These are phyloP conservation scores for Chenopodium suecicum DNA, from an alignment of 148 eudicot genomes.

Conservation along the genomic window DNA sequence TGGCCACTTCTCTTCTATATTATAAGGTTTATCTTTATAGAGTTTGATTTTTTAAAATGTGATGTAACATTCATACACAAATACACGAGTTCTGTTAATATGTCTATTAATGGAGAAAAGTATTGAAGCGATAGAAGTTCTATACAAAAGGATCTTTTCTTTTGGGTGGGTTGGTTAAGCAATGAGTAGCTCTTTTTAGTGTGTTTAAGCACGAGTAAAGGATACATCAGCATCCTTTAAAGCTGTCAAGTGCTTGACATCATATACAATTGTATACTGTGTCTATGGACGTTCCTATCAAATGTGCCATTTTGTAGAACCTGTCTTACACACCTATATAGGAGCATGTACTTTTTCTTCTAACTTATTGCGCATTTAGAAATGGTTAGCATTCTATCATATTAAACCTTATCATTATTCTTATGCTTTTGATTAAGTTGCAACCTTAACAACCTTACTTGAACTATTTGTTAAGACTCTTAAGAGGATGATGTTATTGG, in stretches of 20 bases:
- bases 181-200: not conserved
- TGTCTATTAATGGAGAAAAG: too few relatives aligned
- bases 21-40: too few relatives aligned
- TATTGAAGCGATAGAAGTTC: too few relatives aligned
- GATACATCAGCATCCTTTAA: not conserved
- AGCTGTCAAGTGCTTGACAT: not conserved
- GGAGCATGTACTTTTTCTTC: not conserved
- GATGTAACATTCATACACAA: too few relatives aligned
- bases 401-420: not conserved
- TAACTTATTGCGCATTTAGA: not conserved
- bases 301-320: not conserved
- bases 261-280: not conserved
- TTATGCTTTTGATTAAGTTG: not conserved
- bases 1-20: too few relatives aligned
- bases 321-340: not conserved
- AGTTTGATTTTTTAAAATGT: too few relatives aligned
- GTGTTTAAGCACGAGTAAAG: not conserved
- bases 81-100: too few relatives aligned
- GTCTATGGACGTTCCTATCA: not conserved
- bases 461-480: not conserved
- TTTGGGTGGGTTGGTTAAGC: too few relatives aligned
- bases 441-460: not conserved
- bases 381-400: not conserved
- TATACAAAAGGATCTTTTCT: too few relatives aligned
- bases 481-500: not conserved